These are phyloP conservation scores for Gastrolobium bilobum DNA, from an alignment of 306 rosid genomes.

Conservation along the genomic window DNA sequence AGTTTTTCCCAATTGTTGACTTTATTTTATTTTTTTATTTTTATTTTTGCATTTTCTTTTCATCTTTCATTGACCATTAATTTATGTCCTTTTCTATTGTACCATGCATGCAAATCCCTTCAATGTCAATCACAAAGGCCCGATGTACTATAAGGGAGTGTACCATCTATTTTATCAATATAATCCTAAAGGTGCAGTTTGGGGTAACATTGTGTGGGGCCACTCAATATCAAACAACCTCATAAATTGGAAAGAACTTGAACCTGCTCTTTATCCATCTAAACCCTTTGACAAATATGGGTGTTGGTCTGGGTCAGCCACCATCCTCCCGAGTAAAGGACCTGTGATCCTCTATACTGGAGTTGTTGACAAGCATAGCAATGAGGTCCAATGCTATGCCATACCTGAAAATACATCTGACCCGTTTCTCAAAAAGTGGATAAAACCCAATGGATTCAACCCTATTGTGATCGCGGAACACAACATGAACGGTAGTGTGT, in stretches of 20 bases:
- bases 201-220: constrained; percentile 98
- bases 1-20: constrained; percentile 25
- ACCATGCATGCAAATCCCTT: background rate
- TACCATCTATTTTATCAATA: constrained; percentile 90
- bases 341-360: constrained; percentile 85
- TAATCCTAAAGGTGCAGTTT: constrained; percentile 87
- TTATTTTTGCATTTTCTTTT: background rate
- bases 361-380: constrained; percentile 50
- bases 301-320: constrained; percentile 93
- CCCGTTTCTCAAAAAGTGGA: constrained; percentile 68
- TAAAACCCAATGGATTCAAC: constrained; percentile 70
- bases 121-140: constrained; percentile 57
- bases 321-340: constrained; percentile 69
- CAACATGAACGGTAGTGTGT: constrained; percentile 55
- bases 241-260: constrained; percentile 76
- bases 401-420: constrained; percentile 70
- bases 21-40: background rate
- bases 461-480: constrained; percentile 53
- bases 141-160: constrained; percentile 79
- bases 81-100: background rate
- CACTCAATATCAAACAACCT: constrained; percentile 84
- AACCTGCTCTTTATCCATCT: constrained; percentile 70
- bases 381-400: constrained; percentile 80
- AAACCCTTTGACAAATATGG: constrained; percentile 82
- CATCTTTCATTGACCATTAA: background rate